Evolutionary conservation across 768 basidiomycete species (phyloP).

Genomic region (Boletus sensibilis): DNA sequence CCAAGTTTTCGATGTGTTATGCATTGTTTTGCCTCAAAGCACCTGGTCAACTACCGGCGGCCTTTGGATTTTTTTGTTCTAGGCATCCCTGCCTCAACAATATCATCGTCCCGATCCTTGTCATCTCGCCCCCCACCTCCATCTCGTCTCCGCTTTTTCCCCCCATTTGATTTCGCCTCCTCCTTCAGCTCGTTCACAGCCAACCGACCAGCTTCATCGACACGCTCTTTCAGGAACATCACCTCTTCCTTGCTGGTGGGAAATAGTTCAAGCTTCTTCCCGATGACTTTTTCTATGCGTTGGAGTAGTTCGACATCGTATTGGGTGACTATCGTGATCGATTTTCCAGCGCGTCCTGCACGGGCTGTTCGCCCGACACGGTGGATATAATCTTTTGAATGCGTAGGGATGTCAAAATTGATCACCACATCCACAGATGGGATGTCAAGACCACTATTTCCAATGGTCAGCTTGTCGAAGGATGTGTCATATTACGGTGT

Average conservation of each 20-base stretch:
- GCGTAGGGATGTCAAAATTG: conserved; percentile 96
- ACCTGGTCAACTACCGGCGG: conserved; percentile 32
- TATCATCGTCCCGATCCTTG: conserved; percentile 89
- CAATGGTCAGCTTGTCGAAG: conserved; percentile 3
- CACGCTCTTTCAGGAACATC: conserved; percentile 81
- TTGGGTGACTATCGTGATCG: conserved; percentile 96
- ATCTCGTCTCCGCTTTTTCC: conserved; percentile 50
- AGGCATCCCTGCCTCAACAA: conserved; percentile 88
- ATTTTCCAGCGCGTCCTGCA: conserved; percentile 95
- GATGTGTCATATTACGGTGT: not conserved
- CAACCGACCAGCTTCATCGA: conserved; percentile 77
- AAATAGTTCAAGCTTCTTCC: conserved; percentile 89
- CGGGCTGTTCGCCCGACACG: conserved; percentile 96
- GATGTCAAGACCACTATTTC: conserved; percentile 83
- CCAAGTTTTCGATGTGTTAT: not conserved
- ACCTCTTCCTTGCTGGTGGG: conserved; percentile 87
- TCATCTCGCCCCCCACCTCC: conserved; percentile 62
- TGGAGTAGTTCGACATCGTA: conserved; percentile 97
- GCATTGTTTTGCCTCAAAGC: not conserved
- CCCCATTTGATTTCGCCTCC: conserved; percentile 50
- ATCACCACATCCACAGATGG: conserved; percentile 95
- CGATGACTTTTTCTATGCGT: conserved; percentile 89
- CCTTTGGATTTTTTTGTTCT: conserved; percentile 54
- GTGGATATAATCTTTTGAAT: conserved; percentile 99
- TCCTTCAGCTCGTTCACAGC: conserved; percentile 85